These are phyloP conservation scores for Endothia cerciana DNA, from an alignment of 2,329 filamentous ascomycete genomes.

Conservation along the genomic window DNA sequence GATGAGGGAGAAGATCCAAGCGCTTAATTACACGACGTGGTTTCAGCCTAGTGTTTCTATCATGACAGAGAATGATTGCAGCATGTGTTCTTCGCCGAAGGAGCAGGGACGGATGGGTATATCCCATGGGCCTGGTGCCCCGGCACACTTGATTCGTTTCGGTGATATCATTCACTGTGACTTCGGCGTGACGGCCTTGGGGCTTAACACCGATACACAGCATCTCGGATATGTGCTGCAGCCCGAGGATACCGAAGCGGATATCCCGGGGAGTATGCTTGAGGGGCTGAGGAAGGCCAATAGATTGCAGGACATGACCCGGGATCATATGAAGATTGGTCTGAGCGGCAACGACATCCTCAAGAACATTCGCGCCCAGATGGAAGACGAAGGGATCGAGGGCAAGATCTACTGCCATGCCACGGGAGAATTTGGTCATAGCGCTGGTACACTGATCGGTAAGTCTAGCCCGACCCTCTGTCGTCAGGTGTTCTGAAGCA, in stretches of 20 bases:
- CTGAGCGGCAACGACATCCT: conserved; percentile 51
- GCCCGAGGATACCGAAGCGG: conserved; percentile 45
- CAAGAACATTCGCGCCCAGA: conserved; percentile 42
- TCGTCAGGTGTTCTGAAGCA: background rate
- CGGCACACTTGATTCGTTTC: conserved; percentile 42
- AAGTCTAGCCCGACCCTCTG: conserved; percentile 24
- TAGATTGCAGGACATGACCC: conserved; percentile 52
- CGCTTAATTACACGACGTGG: conserved; percentile 56
- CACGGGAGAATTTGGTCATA: conserved; percentile 56
- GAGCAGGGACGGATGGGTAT: background rate
- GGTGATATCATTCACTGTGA: conserved; percentile 55
- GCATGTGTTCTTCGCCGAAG: conserved; percentile 13
- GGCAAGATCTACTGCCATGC: conserved; percentile 55
- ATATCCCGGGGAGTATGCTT: conserved; percentile 46
- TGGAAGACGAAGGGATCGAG: conserved; percentile 47
- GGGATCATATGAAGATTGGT: conserved; percentile 48
- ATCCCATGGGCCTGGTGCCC: conserved; percentile 22
- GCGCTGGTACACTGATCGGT: conserved; percentile 53
- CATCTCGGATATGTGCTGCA: conserved; percentile 53
- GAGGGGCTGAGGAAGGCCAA: conserved; percentile 52
- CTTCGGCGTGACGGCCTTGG: conserved; percentile 52
- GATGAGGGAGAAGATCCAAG: conserved; percentile 53
- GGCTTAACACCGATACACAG: conserved; percentile 55
- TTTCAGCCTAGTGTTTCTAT: conserved; percentile 53
- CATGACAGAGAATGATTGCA: conserved; percentile 38